Evolutionary conservation across 148 eudicot species (phyloP).

Genomic region (Arbutus unedo): DNA sequence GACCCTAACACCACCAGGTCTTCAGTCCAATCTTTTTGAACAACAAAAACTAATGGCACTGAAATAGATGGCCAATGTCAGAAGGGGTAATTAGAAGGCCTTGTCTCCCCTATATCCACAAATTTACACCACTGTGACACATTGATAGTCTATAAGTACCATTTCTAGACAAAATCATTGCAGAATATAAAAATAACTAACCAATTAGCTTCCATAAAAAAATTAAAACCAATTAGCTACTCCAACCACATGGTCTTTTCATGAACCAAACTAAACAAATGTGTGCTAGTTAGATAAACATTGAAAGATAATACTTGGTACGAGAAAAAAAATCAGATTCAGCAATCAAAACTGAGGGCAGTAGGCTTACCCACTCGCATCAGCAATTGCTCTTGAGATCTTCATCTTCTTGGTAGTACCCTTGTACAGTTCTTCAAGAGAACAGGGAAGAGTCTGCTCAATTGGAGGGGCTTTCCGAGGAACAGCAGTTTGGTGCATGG

Average conservation of each 20-base stretch:
- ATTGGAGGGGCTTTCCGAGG: constrained; percentile 43
- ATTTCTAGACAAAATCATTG: neutral
- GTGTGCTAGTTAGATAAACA: neutral
- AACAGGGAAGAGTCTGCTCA: constrained; percentile 37
- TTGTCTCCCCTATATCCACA: neutral
- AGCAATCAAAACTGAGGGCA: neutral
- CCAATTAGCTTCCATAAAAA: neutral
- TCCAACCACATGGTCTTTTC: neutral
- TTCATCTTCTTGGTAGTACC: constrained; percentile 52
- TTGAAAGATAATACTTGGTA: too few relatives aligned
- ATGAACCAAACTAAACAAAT: neutral
- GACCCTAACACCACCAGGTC: neutral
- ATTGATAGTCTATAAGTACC: neutral
- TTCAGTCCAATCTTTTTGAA: neutral
- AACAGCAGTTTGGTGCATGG: constrained; percentile 37
- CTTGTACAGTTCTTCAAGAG: constrained; percentile 45
- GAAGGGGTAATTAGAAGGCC: neutral
- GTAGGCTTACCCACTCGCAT: constrained; percentile 38
- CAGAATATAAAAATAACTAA: neutral
- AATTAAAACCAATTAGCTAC: neutral
- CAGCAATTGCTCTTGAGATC: constrained; percentile 41
- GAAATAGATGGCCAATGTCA: neutral
- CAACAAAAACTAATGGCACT: neutral
- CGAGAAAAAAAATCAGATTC: neutral
- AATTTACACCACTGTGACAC: neutral